Base-by-base conservation (phyloP, 2,329 filamentous ascomycete genomes). In the Fusarium redolens region DNA sequence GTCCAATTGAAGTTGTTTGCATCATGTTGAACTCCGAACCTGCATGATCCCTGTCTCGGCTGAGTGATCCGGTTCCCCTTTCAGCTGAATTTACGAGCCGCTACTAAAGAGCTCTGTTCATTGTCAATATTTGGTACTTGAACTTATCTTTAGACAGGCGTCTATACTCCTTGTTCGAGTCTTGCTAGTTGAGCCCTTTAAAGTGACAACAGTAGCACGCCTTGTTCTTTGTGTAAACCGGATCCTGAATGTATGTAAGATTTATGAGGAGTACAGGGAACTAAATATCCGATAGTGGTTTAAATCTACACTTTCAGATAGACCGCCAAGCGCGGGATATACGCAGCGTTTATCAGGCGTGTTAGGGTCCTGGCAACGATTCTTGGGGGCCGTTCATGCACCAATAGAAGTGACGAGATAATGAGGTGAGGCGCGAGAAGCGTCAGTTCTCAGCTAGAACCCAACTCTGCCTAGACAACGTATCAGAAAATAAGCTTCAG, bases 21-120 rank as follows among this genome's bases (percentile, higher is more conserved):
- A 4, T n/a, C 3, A 5, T 0, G 47, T 5, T 0, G 12, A 33
- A 17, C 14, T 33, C 10, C 30, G 30, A 33, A 17, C 1, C 28
- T 30, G 18, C 18, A 4, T 7, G 13, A 48, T 17, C 45, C 45
- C 14, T 31, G 28, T 31, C 5, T n/a, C 28, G 8, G 28, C 13
- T 17, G 9, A 13, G 9, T 10, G 15, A 48, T 47, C 45, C 18
- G 18, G 18, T 11, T 40, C 38, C 38, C 38, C 13, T 44, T 30
- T 47, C 44, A 30, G 44, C 25, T 20, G 7, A 47, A 20, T 30
- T 47, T 20, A 30, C 25, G 44, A 47, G 45, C 14, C 14, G 25
- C 3, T 17, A 5, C 28, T 11, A 45, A 7, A 15, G 20, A 41
- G 11, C 38, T n/a, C 11, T 41, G 38, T n/a, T 20, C 18, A 7